Percentiles rank a stretch among this genome's conserved stretches.
These are phyloP conservation scores for Heliamphora exappendiculata DNA, from an alignment of 148 eudicot genomes.

Conservation along the genomic window DNA sequence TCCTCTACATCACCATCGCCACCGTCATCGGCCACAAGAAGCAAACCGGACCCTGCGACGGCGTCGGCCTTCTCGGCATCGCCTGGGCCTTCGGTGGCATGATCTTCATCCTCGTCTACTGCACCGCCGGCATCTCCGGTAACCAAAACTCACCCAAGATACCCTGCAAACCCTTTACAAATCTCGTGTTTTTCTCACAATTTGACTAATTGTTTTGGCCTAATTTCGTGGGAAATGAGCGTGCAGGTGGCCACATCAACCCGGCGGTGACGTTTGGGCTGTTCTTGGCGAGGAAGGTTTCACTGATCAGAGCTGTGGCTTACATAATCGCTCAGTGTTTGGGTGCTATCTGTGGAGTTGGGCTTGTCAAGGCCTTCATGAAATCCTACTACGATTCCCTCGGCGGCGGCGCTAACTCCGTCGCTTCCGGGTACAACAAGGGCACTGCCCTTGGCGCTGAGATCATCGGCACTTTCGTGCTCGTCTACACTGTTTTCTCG, in stretches of 20 bases:
- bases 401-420: slow-evolving; percentile 70
- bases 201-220: too few species aligned
- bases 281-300: slow-evolving; percentile 75
- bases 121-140: slow-evolving; percentile 98
- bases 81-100: slow-evolving; percentile 97
- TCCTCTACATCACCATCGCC: slow-evolving; percentile 71
- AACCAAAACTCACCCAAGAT: neutral
- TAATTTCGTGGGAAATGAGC: neutral
- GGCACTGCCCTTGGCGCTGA: slow-evolving; percentile 87
- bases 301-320: slow-evolving; percentile 52
- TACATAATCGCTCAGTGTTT: slow-evolving; percentile 72
- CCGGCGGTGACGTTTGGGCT: slow-evolving; percentile 88
- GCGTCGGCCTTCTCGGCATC: slow-evolving; percentile 82
- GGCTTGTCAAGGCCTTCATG: slow-evolving; percentile 83
- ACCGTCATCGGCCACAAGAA: slow-evolving; percentile 89
- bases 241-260: slow-evolving; percentile 83
- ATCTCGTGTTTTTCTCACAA: neutral
- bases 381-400: slow-evolving; percentile 36
- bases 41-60: slow-evolving; percentile 55
- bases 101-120: slow-evolving; percentile 89
- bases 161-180: neutral
- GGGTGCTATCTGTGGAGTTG: slow-evolving; percentile 86
- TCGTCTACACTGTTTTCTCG: slow-evolving; percentile 88
- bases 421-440: slow-evolving; percentile 48
- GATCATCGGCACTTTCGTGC: slow-evolving; percentile 76